Evolutionary conservation across 176 grass and related monocot species (phyloP), one percentile per base, ranked within the genome.

Genomic region (Zoysia japonica): DNA sequence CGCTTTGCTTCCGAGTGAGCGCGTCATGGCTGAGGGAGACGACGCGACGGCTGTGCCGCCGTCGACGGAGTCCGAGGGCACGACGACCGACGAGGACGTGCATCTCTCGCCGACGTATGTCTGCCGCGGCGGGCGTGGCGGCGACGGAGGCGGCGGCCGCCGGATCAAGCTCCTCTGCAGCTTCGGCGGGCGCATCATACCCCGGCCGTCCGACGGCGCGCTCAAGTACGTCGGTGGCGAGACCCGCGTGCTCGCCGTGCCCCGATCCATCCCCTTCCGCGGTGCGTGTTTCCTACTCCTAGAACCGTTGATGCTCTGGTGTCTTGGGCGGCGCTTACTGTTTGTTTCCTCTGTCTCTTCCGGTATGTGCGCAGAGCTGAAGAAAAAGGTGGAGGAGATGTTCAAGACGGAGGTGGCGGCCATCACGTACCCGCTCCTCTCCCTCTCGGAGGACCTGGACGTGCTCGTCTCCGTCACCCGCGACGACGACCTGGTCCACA

Each of bases 121-220:
- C 59, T 76, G 87, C 73, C 41, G 74, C 54, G 53, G 80, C 71
- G 17, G 65, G 7, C 37, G 56, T 5, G 8, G 57, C 3, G 39
- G 71, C 16, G 74, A 78, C 0, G 47, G 49, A 0, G 73, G 64
- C 20, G 15, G 11, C 47, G 37, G 82, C 12, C 48, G 76, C 39
- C 91, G 92, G 5, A 68, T 94, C 66, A 98, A 94, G 90, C 70
- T 98, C 39, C 93, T 94, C 41, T 98, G 96, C 88, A 91, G 96
- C 77, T 98, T 87, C 66, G 96, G 90, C 61, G 96, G 96, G 76
- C 91, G 84, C 81, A 99, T 99, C 82, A 44, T 89, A 36, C 96
- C 88, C 35, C 90, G 90, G 6, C 88, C 82, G 8, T 86, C 71
- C 11, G 92, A 99, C 14, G 90, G 96, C 65, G 76, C n/a, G 39